phyloP scores from a whole-genome alignment of 2,329 filamentous ascomycete species.

The Pseudogymnoascus sp. region DNA sequence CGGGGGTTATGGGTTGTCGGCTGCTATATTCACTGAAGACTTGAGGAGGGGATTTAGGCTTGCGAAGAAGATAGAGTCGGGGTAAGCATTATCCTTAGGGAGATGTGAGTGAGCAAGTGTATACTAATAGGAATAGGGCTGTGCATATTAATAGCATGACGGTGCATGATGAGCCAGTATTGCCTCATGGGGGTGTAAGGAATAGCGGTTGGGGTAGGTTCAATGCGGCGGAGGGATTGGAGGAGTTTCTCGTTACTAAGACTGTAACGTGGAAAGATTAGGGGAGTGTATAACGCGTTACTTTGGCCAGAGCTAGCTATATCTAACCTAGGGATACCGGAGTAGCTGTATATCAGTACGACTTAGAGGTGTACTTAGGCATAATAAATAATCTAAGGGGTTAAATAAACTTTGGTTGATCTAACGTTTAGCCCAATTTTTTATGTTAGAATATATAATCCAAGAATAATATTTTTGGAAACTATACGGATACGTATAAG shows the following conservation, averaged over 20 bases:
- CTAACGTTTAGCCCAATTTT: background rate
- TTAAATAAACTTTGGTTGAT: background rate
- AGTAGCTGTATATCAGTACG: background rate
- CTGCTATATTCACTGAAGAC: constrained; percentile 31
- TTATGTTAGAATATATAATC: too few species aligned
- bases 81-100: background rate
- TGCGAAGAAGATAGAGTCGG: constrained; percentile 13
- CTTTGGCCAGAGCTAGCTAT: background rate
- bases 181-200: constrained; percentile 44
- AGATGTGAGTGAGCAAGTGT: background rate
- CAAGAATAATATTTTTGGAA: too few species aligned
- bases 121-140: constrained; percentile 26
- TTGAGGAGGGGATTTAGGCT: constrained; percentile 15
- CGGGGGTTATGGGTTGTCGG: constrained; percentile 33
- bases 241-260: constrained; percentile 39
- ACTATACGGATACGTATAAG: too few species aligned
- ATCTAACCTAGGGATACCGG: background rate
- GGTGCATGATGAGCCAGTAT: constrained; percentile 39
- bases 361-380: background rate
- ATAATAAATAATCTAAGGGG: background rate
- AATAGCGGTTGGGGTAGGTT: constrained; percentile 42
- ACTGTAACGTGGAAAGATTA: constrained; percentile 30
- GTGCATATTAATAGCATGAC: constrained; percentile 45
- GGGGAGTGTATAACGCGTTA: background rate
- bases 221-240: constrained; percentile 37